These are phyloP conservation scores for Aspergillus sclerotioniger DNA, from an alignment of 495 filamentous ascomycete genomes.

Conservation along the genomic window DNA sequence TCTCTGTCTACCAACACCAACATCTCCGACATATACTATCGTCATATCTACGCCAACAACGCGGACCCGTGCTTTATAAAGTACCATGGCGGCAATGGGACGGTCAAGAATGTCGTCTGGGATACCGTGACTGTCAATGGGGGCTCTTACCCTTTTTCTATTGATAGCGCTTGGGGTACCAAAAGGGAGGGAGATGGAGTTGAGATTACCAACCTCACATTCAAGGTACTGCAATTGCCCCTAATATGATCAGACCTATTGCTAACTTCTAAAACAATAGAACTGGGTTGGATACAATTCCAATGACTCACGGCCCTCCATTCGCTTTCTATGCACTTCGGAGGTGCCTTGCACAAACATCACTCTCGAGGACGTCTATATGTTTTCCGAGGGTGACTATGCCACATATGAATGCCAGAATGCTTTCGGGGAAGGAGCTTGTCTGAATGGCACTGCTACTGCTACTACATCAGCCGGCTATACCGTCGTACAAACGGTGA, in stretches of 20 bases:
- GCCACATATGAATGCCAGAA: conserved; percentile 43
- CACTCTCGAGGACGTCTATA: conserved; percentile 42
- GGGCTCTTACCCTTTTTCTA: conserved; percentile 43
- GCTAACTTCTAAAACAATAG: neutral
- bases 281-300: neutral
- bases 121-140: conserved; percentile 30
- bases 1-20: conserved; percentile 33
- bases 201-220: conserved; percentile 40
- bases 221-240: conserved; percentile 14
- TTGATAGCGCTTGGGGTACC: conserved; percentile 50
- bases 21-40: conserved; percentile 40
- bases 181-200: conserved; percentile 39
- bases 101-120: conserved; percentile 16
- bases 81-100: conserved; percentile 48
- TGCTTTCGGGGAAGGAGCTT: conserved; percentile 45
- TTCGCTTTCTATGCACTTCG: conserved; percentile 35
- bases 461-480: conserved; percentile 27
- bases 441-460: conserved; percentile 24
- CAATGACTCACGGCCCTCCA: neutral
- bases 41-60: conserved; percentile 43
- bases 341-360: conserved; percentile 49
- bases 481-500: conserved; percentile 24
- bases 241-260: neutral
- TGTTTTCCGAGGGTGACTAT: conserved; percentile 51
- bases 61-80: conserved; percentile 62